These are phyloP conservation scores for Colletotrichum higginsianum DNA, from an alignment of 2,329 filamentous ascomycete species.

Conservation along the genomic window DNA sequence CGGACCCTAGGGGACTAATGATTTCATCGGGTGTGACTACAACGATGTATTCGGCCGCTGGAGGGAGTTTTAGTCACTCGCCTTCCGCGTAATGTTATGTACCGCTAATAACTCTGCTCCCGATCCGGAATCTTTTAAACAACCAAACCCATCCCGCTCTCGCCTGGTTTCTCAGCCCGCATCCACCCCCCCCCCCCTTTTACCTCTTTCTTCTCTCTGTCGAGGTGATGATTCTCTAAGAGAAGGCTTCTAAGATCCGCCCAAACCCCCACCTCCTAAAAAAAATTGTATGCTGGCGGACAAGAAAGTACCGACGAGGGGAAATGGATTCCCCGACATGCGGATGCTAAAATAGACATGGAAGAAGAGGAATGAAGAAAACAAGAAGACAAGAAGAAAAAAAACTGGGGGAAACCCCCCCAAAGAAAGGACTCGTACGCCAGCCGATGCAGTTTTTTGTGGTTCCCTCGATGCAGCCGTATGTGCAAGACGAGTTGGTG, in stretches of 20 bases:
- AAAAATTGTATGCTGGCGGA: no score
- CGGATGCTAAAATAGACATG: conserved; percentile 6
- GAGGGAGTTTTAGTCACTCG: not conserved
- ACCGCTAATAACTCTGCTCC: not conserved
- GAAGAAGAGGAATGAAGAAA: not conserved
- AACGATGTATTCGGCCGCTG: not conserved
- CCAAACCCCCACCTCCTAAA: not conserved
- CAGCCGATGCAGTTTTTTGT: conserved; percentile 30
- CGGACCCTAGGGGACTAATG: not conserved
- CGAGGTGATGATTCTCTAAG: not conserved
- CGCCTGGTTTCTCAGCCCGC: not conserved
- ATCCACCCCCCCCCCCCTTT: not conserved
- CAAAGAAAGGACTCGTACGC: conserved; percentile 11
- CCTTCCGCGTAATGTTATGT: not conserved
- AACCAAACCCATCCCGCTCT: not conserved
- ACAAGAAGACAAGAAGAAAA: no score
- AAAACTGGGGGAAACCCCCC: no score
- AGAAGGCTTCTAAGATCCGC: not conserved
- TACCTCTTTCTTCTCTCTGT: not conserved
- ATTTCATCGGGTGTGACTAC: not conserved
- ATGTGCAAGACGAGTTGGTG: conserved; percentile 2
- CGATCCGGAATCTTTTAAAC: not conserved
- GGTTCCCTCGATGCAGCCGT: not conserved
- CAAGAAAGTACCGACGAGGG: no score
- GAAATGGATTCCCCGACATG: no score